These are phyloP conservation scores for Discostella stelligeroides DNA, from an alignment of 108 stramenopile genomes.

Conservation along the genomic window DNA sequence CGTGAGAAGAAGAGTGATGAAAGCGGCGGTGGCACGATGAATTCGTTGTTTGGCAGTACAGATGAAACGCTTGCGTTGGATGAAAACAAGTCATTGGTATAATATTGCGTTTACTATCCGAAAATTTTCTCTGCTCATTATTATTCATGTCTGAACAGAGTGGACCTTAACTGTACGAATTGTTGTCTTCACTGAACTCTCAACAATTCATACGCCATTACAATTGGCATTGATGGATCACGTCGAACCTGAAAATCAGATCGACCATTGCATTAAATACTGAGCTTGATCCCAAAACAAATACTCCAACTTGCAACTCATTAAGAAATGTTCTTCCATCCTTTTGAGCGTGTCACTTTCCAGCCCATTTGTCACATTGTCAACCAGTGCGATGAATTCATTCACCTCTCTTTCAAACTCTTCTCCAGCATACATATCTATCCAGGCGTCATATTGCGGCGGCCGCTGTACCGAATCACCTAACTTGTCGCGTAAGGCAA, in stretches of 20 bases:
- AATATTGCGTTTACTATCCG: too few relatives aligned
- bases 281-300: constrained; percentile 90
- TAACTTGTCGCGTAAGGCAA: constrained; percentile 68
- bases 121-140: too few relatives aligned
- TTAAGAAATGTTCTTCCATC: constrained; percentile 81
- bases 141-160: too few relatives aligned
- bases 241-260: too few relatives aligned
- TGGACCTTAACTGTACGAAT: too few relatives aligned
- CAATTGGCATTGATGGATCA: too few relatives aligned
- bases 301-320: constrained; percentile 86
- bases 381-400: constrained; percentile 79
- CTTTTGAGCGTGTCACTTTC: constrained; percentile 51
- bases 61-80: constrained; percentile 8
- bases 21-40: background rate
- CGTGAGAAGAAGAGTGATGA: constrained; percentile 14
- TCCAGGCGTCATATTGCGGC: constrained; percentile 87
- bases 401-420: constrained; percentile 81
- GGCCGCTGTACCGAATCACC: constrained; percentile 59
- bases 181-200: too few relatives aligned
- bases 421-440: constrained; percentile 87
- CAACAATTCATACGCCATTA: too few relatives aligned
- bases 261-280: constrained; percentile 71
- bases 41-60: constrained; percentile 8
- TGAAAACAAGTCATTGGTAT: constrained; percentile 6
- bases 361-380: constrained; percentile 39